Evolutionary conservation across 768 basidiomycete genomes (phyloP).

Genomic region (Boletus coccyginus): DNA sequence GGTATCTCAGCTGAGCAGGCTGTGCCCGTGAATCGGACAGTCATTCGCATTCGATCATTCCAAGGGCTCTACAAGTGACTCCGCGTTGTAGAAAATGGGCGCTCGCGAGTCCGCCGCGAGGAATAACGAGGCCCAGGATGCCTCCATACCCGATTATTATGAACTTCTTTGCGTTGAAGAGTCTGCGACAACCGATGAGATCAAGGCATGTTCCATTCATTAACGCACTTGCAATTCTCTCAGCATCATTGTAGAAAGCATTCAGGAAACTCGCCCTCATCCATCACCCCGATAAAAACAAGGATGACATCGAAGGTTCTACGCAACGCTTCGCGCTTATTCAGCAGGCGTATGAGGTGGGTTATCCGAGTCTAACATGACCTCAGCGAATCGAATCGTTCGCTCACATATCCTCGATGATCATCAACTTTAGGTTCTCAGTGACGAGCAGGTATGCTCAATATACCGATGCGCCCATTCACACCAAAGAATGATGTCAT

Average conservation of each 20-base stretch:
- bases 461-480: background rate
- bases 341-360: slow-evolving; percentile 94
- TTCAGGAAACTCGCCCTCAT: slow-evolving; percentile 83
- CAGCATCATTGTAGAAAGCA: slow-evolving; percentile 51
- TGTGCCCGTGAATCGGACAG: too few relatives aligned
- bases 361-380: slow-evolving; percentile 9
- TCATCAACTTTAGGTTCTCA: slow-evolving; percentile 76
- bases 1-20: too few relatives aligned
- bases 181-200: slow-evolving; percentile 81
- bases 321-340: slow-evolving; percentile 84
- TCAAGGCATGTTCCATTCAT: slow-evolving; percentile 54
- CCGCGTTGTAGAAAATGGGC: slow-evolving; percentile 47
- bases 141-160: slow-evolving; percentile 66
- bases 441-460: slow-evolving; percentile 83
- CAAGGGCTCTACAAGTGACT: background rate
- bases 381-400: background rate
- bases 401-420: background rate
- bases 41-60: too few relatives aligned
- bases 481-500: slow-evolving; percentile 13
- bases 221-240: slow-evolving; percentile 1
- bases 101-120: slow-evolving; percentile 60
- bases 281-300: slow-evolving; percentile 89
- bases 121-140: slow-evolving; percentile 23
- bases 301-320: slow-evolving; percentile 76
- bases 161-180: slow-evolving; percentile 78